These are phyloP conservation scores for Actinidia chinensis DNA, from an alignment of 179 eudicot species.

Conservation along the genomic window DNA sequence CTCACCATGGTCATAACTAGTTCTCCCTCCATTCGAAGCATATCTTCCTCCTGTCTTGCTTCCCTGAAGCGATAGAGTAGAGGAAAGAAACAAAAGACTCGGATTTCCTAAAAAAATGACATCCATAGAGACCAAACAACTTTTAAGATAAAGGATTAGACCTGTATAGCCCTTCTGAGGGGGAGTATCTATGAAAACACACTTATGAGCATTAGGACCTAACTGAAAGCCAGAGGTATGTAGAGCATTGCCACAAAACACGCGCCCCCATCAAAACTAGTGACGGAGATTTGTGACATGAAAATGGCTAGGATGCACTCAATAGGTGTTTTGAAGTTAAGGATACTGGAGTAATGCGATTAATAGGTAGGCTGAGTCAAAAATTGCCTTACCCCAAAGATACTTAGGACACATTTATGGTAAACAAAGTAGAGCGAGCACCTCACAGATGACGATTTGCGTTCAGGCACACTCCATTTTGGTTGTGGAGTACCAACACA, in stretches of 20 bases:
- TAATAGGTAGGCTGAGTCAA: not conserved
- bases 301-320: not conserved
- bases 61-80: too few species aligned
- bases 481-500: not conserved
- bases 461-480: not conserved
- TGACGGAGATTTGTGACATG: not conserved
- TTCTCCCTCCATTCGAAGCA: too few species aligned
- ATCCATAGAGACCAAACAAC: not conserved
- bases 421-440: not conserved
- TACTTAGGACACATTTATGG: not conserved
- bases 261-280: not conserved
- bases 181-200: not conserved
- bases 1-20: too few species aligned
- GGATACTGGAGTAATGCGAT: not conserved
- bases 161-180: not conserved
- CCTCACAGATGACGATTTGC: not conserved
- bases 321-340: not conserved
- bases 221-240: not conserved
- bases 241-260: not conserved
- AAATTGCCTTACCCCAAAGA: not conserved
- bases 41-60: too few species aligned
- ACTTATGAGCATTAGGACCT: not conserved
- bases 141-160: not conserved
- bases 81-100: not conserved
- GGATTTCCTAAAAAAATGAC: not conserved